Percentiles rank a stretch among this genome's conserved stretches.
Conservation (phyloP, 768 basidiomycete species). For the Pisolithus tinctorius region DNA sequence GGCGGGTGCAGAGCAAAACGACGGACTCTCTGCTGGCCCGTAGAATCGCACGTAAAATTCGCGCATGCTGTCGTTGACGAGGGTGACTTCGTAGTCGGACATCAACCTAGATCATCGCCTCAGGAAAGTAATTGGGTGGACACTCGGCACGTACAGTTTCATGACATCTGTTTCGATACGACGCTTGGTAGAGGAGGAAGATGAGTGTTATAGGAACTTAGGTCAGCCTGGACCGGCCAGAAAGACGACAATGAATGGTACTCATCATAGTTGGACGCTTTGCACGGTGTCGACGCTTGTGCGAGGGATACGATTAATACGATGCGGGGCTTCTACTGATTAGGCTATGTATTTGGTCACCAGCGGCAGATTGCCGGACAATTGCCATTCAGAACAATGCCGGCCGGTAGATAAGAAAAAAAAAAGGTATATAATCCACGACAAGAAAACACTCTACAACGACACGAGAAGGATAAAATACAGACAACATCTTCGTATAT, state of each 20-base stretch:
- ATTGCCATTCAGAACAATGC: constrained; percentile 17
- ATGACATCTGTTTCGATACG: constrained; percentile 99
- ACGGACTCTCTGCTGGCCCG: constrained; percentile 89
- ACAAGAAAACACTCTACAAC: background rate
- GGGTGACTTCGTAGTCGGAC: constrained; percentile 96
- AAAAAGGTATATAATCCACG: background rate
- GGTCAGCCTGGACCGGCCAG: constrained; percentile 21
- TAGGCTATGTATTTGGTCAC: constrained; percentile 2
- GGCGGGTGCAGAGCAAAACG: background rate
- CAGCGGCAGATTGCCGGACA: constrained; percentile 8
- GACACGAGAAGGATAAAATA: background rate
- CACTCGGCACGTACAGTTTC: constrained; percentile 69
- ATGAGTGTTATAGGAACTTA: constrained; percentile 45
- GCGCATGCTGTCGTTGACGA: constrained; percentile 98
- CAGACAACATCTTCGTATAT: background rate
- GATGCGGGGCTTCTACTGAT: background rate
- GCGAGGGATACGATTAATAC: constrained; percentile 6
- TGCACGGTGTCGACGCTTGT: constrained; percentile 10
- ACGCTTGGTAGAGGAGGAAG: constrained; percentile 82
- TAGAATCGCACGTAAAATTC: constrained; percentile 97
- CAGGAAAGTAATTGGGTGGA: constrained; percentile 6
- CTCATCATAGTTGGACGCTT: constrained; percentile 51
- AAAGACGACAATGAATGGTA: constrained; percentile 18
- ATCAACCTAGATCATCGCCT: constrained; percentile 60
- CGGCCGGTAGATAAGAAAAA: constrained; percentile 1